Conservation (phyloP, 1,139 yeast species). For the Geotrichum cucujoidarum region DNA sequence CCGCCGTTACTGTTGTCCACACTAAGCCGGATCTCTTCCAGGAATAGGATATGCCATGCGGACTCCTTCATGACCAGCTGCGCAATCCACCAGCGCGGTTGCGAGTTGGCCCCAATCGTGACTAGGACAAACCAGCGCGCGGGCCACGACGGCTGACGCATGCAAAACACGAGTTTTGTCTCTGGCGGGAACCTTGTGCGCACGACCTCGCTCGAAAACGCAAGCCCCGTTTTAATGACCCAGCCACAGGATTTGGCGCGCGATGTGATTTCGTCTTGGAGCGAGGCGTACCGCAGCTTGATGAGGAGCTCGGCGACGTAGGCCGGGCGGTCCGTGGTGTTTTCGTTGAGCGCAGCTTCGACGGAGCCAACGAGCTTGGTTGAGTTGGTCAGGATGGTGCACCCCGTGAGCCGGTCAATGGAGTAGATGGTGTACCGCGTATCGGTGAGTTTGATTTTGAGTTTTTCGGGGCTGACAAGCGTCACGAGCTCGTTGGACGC, state of each 20-base stretch:
- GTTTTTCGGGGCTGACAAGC: slow-evolving; percentile 22
- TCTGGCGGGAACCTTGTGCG: slow-evolving; percentile 26
- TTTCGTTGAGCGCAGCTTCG: slow-evolving; percentile 33
- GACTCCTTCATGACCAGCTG: slow-evolving; percentile 31
- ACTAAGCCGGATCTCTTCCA: slow-evolving; percentile 27
- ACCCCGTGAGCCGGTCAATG: slow-evolving; percentile 34
- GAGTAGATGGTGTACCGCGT: slow-evolving; percentile 29
- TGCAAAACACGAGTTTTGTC: slow-evolving; percentile 30
- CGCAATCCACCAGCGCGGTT: slow-evolving; percentile 33
- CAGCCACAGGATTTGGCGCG: slow-evolving; percentile 37
- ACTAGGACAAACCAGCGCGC: slow-evolving; percentile 37
- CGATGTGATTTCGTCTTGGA: slow-evolving; percentile 34
- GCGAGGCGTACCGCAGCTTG: slow-evolving; percentile 31
- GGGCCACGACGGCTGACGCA: slow-evolving; percentile 36
- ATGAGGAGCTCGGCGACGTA: slow-evolving; percentile 29
- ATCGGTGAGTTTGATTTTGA: slow-evolving; percentile 29
- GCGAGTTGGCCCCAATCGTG: slow-evolving; percentile 26
- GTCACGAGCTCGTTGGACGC: slow-evolving; percentile 14
- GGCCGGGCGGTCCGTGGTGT: slow-evolving; percentile 26
- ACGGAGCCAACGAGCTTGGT: slow-evolving; percentile 31
- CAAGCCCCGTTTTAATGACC: slow-evolving; percentile 30
- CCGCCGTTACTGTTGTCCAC: slow-evolving; percentile 22
- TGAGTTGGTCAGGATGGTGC: slow-evolving; percentile 32
- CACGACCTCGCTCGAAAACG: slow-evolving; percentile 28
- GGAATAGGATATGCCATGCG: slow-evolving; percentile 29